Conservation (phyloP, 2,329 filamentous ascomycete genomes). For the Mariannaea elegans region DNA sequence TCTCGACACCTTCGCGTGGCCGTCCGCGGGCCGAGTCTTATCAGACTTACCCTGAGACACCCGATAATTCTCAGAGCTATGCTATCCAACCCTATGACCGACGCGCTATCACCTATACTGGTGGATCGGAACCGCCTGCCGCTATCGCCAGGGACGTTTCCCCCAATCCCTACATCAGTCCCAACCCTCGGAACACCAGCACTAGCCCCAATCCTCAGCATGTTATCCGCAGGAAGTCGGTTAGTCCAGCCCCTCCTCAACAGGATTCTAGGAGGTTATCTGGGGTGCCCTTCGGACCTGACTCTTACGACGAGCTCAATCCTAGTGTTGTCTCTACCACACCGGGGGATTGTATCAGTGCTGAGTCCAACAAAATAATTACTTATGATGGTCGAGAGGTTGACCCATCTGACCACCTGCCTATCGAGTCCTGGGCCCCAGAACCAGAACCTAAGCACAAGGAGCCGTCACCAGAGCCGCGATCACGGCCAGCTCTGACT, state of each 20-base stretch:
- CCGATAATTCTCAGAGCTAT: constrained; percentile 44
- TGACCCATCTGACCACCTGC: constrained; percentile 83
- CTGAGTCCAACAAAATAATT: constrained; percentile 73
- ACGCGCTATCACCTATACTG: constrained; percentile 51
- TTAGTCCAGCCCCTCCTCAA: constrained; percentile 72
- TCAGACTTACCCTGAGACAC: constrained; percentile 36
- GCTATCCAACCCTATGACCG: constrained; percentile 55
- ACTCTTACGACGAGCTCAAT: constrained; percentile 79
- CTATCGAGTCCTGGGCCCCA: constrained; percentile 79
- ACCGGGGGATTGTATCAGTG: constrained; percentile 52
- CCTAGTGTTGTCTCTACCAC: constrained; percentile 59
- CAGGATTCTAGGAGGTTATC: constrained; percentile 62
- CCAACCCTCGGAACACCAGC: constrained; percentile 41
- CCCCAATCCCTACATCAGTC: constrained; percentile 49
- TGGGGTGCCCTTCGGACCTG: constrained; percentile 76
- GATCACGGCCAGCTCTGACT: constrained; percentile 56
- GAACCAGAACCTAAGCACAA: constrained; percentile 68
- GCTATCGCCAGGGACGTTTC: constrained; percentile 45
- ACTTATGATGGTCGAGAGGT: constrained; percentile 79
- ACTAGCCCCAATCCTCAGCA: constrained; percentile 55
- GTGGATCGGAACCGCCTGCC: constrained; percentile 40
- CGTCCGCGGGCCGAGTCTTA: constrained; percentile 41
- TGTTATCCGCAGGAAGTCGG: constrained; percentile 74
- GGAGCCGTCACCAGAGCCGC: constrained; percentile 42
- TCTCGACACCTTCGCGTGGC: constrained; percentile 53